phyloP scores from a whole-genome alignment of 257 asterid species.

The Ilex asprella region DNA sequence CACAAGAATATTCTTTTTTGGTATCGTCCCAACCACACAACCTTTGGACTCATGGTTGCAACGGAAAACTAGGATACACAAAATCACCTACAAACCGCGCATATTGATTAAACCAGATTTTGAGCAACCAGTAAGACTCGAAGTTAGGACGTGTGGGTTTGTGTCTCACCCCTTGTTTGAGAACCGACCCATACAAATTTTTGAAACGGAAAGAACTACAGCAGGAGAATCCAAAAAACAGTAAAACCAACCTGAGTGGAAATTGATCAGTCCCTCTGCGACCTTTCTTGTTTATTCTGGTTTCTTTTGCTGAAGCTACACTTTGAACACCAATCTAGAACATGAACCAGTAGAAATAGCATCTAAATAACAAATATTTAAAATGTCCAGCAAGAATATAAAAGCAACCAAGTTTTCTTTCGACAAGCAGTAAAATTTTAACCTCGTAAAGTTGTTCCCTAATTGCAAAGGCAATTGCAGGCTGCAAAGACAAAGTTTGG shows the following conservation, averaged over 20 bases:
- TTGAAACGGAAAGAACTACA: background rate
- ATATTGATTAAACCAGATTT: too few species aligned
- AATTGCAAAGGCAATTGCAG: constrained; percentile 88
- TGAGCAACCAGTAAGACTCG: too few species aligned
- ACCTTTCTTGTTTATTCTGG: constrained; percentile 74
- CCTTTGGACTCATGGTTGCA: too few species aligned
- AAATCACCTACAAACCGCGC: too few species aligned
- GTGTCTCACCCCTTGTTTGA: too few species aligned
- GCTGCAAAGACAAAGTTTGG: constrained; percentile 46
- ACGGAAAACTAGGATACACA: too few species aligned
- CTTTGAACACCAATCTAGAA: constrained; percentile 75
- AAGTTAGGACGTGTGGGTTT: too few species aligned
- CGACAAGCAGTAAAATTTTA: constrained; percentile 15
- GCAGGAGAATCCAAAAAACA: constrained; percentile 4
- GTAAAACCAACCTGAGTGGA: constrained; percentile 51
- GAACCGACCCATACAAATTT: too few species aligned
- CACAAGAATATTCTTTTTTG: background rate
- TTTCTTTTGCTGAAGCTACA: constrained; percentile 89
- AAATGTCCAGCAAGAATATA: background rate
- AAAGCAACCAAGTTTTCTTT: constrained; percentile 8
- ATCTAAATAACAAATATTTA: background rate
- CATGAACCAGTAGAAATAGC: constrained; percentile 14
- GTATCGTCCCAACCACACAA: too few species aligned
- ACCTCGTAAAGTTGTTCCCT: constrained; percentile 97
- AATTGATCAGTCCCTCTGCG: constrained; percentile 65